phyloP scores from a whole-genome alignment of 139 green algal genomes.

The Chlamydomonas sphaeroides region DNA sequence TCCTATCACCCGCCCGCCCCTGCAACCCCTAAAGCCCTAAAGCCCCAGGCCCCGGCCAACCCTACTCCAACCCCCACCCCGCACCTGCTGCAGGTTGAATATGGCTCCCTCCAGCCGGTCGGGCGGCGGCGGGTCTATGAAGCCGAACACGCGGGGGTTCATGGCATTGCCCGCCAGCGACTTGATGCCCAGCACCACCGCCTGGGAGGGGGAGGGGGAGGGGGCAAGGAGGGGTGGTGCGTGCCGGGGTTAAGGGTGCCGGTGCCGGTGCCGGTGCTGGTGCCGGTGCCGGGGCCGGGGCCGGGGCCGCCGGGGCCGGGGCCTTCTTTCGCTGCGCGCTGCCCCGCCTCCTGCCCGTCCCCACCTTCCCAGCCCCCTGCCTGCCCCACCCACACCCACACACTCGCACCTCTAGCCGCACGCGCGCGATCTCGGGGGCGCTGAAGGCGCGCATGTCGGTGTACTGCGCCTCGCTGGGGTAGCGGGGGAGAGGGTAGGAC shows the following conservation, averaged over 20 bases:
- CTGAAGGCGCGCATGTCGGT: slow-evolving; percentile 44
- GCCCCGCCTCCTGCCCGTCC: no score
- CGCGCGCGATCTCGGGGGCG: slow-evolving; percentile 53
- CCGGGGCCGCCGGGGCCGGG: no score
- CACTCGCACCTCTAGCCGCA: slow-evolving; percentile 51
- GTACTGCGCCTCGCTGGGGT: slow-evolving; percentile 37
- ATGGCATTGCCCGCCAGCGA: slow-evolving; percentile 48
- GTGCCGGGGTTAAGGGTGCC: no score
- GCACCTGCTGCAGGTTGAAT: slow-evolving; percentile 53
- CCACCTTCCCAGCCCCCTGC: no score
- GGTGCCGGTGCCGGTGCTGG: no score
- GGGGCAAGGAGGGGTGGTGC: not conserved
- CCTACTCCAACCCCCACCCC: not conserved
- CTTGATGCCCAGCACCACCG: slow-evolving; percentile 50
- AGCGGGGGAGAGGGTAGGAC: no score
- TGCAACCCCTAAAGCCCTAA: no score
- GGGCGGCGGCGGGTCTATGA: slow-evolving; percentile 57
- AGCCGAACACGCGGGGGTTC: slow-evolving; percentile 55
- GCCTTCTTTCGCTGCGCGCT: no score
- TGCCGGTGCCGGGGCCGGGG: no score
- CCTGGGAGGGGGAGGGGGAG: not conserved
- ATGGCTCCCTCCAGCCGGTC: slow-evolving; percentile 54
- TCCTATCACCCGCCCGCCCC: no score
- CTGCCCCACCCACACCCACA: not conserved
- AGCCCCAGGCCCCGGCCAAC: no score